Evolutionary conservation across 1,139 yeast genomes (phyloP).

Genomic region (Yamadazyma sp.): DNA sequence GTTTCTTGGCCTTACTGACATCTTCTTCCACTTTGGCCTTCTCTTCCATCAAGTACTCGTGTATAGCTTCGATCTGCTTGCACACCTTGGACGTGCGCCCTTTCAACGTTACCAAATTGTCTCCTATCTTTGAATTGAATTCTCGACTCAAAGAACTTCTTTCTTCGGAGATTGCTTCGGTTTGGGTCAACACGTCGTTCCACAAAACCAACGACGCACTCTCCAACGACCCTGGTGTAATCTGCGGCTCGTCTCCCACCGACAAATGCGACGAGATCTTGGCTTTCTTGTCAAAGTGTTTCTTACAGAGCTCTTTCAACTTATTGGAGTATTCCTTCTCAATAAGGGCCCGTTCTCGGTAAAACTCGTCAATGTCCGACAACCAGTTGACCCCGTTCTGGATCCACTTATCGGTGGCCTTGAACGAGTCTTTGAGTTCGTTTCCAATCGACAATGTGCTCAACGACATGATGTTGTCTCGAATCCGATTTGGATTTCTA

Average conservation of each 20-base stretch:
- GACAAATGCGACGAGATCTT: slow-evolving; percentile 64
- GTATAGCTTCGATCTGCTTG: slow-evolving; percentile 56
- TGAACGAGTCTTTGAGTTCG: slow-evolving; percentile 77
- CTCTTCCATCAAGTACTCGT: slow-evolving; percentile 56
- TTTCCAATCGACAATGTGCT: slow-evolving; percentile 53
- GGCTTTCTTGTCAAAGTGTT: slow-evolving; percentile 77
- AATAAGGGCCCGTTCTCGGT: slow-evolving; percentile 74
- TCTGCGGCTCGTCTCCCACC: slow-evolving; percentile 88
- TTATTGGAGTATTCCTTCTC: slow-evolving; percentile 82
- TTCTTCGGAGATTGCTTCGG: slow-evolving; percentile 78
- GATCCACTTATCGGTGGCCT: slow-evolving; percentile 75
- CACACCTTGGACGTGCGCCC: slow-evolving; percentile 54
- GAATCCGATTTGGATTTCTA: not conserved
- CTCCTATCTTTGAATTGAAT: slow-evolving; percentile 59
- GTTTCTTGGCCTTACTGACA: slow-evolving; percentile 67
- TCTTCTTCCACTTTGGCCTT: slow-evolving; percentile 64
- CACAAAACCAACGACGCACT: slow-evolving; percentile 92
- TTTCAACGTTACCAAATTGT: slow-evolving; percentile 58
- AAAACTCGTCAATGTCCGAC: slow-evolving; percentile 76
- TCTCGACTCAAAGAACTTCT: slow-evolving; percentile 62
- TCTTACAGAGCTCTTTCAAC: slow-evolving; percentile 62
- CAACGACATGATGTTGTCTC: slow-evolving; percentile 4
- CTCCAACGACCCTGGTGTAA: slow-evolving; percentile 95
- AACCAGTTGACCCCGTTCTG: slow-evolving; percentile 73
- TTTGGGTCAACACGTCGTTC: slow-evolving; percentile 84